Evolutionary conservation across 768 basidiomycete genomes (phyloP).

Genomic region (Suillus placidus): DNA sequence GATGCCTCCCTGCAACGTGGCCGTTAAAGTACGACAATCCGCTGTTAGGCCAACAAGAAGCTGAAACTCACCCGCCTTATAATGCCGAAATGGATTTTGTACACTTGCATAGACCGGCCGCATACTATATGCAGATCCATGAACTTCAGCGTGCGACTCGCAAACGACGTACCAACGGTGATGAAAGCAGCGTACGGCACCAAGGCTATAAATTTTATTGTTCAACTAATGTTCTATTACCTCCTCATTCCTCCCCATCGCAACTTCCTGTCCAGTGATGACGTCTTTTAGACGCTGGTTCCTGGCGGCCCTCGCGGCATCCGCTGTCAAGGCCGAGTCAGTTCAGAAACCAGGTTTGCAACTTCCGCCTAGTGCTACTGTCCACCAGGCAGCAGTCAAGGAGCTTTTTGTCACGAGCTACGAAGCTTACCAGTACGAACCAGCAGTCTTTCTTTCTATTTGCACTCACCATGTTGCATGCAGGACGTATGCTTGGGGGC

Average conservation of each 20-base stretch:
- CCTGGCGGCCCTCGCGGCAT: conserved; percentile 12
- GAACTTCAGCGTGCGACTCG: conserved; percentile 2
- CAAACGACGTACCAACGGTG: neutral
- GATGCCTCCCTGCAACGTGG: no score
- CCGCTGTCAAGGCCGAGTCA: conserved; percentile 14
- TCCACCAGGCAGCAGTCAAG: conserved; percentile 45
- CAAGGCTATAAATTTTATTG: neutral
- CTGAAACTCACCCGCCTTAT: no score
- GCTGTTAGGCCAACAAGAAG: no score
- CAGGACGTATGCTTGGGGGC: conserved; percentile 59
- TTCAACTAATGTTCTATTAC: neutral
- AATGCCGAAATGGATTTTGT: no score
- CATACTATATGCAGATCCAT: neutral
- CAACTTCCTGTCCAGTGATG: neutral
- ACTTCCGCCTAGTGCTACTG: conserved; percentile 44
- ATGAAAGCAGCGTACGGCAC: neutral
- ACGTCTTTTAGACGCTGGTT: conserved; percentile 23
- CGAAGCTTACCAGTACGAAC: conserved; percentile 54
- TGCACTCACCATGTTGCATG: neutral
- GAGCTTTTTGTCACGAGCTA: conserved; percentile 57
- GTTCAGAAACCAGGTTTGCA: conserved; percentile 49
- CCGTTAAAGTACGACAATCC: no score
- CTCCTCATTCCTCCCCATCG: neutral
- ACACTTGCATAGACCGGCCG: no score
- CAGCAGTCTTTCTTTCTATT: neutral